phyloP scores from a whole-genome alignment of 2,329 filamentous ascomycete species.

The Epichloe typhina region DNA sequence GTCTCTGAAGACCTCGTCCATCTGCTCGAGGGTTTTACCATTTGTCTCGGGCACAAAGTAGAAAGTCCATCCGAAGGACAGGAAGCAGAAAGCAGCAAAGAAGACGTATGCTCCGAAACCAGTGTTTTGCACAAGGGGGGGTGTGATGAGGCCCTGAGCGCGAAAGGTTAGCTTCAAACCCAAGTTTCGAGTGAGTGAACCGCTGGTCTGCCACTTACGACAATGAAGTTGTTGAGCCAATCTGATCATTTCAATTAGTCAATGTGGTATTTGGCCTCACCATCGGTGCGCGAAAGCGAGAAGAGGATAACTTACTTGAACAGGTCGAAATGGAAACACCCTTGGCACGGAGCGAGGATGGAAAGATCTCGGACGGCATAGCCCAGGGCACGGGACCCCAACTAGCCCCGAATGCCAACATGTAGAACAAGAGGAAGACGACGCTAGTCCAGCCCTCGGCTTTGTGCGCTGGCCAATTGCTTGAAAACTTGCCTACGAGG shows the following conservation, averaged over 20 bases:
- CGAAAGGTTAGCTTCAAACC: too few species aligned
- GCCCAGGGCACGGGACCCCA: slow-evolving; percentile 42
- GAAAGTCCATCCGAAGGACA: slow-evolving; percentile 37
- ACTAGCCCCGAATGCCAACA: slow-evolving; percentile 43
- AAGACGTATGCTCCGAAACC: slow-evolving; percentile 41
- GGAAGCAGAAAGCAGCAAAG: slow-evolving; percentile 44
- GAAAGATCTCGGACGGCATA: slow-evolving; percentile 45
- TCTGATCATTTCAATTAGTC: slow-evolving; percentile 13
- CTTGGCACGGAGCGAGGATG: slow-evolving; percentile 46
- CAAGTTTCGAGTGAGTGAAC: too few species aligned
- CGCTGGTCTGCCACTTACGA: slow-evolving; percentile 15
- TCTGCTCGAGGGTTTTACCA: slow-evolving; percentile 39
- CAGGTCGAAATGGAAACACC: slow-evolving; percentile 47
- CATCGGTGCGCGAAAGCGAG: not conserved
- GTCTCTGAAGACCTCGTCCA: slow-evolving; percentile 28
- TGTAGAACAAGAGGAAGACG: slow-evolving; percentile 34
- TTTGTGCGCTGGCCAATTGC: slow-evolving; percentile 13
- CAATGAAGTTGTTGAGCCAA: slow-evolving; percentile 51
- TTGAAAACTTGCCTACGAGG: slow-evolving; percentile 13
- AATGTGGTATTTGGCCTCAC: too few species aligned
- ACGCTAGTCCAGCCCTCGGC: slow-evolving; percentile 17
- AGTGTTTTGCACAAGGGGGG: slow-evolving; percentile 40
- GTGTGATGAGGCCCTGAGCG: slow-evolving; percentile 36
- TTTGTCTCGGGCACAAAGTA: slow-evolving; percentile 46
- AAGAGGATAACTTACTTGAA: slow-evolving; percentile 22